These are phyloP conservation scores for Periglandula ipomoeae DNA, from an alignment of 2,329 filamentous ascomycete genomes.

Conservation along the genomic window DNA sequence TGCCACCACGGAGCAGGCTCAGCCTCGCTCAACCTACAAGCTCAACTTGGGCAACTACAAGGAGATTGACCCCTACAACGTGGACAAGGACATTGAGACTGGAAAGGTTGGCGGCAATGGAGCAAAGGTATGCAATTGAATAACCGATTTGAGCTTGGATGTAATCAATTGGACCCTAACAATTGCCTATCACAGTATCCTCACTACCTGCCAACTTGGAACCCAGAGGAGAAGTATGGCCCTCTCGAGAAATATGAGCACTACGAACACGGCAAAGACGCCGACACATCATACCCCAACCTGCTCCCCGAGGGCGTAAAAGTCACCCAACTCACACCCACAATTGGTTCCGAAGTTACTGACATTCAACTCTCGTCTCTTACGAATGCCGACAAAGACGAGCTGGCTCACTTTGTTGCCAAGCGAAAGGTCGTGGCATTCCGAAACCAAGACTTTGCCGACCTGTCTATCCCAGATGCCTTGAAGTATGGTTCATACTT, in stretches of 20 bases:
- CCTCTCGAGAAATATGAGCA: slow-evolving; percentile 63
- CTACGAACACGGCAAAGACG: slow-evolving; percentile 67
- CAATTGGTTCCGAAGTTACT: slow-evolving; percentile 62
- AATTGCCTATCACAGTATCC: slow-evolving; percentile 43
- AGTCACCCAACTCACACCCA: slow-evolving; percentile 57
- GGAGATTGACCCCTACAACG: slow-evolving; percentile 17
- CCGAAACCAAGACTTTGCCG: slow-evolving; percentile 63
- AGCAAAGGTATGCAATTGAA: slow-evolving; percentile 17
- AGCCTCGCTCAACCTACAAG: slow-evolving; percentile 12
- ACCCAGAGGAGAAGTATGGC: slow-evolving; percentile 52
- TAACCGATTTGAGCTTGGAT: no score
- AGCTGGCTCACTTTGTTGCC: slow-evolving; percentile 66
- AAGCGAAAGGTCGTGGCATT: slow-evolving; percentile 73
- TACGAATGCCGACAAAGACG: slow-evolving; percentile 60
- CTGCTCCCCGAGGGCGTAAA: slow-evolving; percentile 47
- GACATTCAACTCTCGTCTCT: slow-evolving; percentile 65
- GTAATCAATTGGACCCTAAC: background rate
- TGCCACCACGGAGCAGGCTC: slow-evolving; percentile 8
- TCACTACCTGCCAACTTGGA: slow-evolving; percentile 66
- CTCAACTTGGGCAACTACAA: slow-evolving; percentile 21
- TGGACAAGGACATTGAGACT: slow-evolving; percentile 19
- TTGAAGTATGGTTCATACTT: slow-evolving; percentile 66
- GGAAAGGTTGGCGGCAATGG: slow-evolving; percentile 18
- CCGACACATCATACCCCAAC: slow-evolving; percentile 59
- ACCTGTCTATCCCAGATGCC: slow-evolving; percentile 60